Evolutionary conservation across 257 asterid genomes (phyloP), one percentile per base, ranked within the genome.

Genomic region (Forsythia suspensa): DNA sequence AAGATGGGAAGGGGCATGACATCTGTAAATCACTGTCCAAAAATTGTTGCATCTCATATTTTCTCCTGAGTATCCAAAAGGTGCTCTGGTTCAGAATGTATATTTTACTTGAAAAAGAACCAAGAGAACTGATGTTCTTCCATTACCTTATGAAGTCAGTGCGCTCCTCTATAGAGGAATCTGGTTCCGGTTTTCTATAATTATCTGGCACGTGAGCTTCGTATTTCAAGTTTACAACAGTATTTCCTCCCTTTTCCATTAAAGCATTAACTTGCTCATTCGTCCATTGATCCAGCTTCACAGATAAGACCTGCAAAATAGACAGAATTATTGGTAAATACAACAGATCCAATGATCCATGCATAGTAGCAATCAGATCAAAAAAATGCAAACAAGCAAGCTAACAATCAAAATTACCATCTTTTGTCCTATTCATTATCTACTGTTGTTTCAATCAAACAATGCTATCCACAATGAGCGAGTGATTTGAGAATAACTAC

Each of bases 261-360:
- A 94, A 84, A 70, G 83, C 79, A 79, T 94, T 96, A n/a, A 94
- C 96, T 86, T 91, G 92, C 75, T 92, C 97, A 75, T 91, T 73
- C 34, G 95, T 91, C 98, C 98, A 92, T 9, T 94, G 97, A 29
- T 94, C 98, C 20, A 94, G 91, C 77, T 90, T 94, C 84, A 90
- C 92, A 7, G 98, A 94, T 18, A 89, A 78, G 42, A 92, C 97
- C 98, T 94, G 82, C 71, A 72, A 44, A 24, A 51, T 75, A 34
- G 59, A 77, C 68, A 29, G 34, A 29, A 75, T 57, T 34, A 20
- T 29, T 9, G 41, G 46, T 42, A 81, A 55, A 75, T 75, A 44
- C 10, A 72, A 41, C 42, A 18, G 4, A 11, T 61, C 34, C 34
- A 29, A 29, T 29, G 34, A 29, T 29, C 8, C 13, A 20, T 46